phyloP scores from a whole-genome alignment of 2,329 filamentous ascomycete species.

The Pyrenophora graminea region DNA sequence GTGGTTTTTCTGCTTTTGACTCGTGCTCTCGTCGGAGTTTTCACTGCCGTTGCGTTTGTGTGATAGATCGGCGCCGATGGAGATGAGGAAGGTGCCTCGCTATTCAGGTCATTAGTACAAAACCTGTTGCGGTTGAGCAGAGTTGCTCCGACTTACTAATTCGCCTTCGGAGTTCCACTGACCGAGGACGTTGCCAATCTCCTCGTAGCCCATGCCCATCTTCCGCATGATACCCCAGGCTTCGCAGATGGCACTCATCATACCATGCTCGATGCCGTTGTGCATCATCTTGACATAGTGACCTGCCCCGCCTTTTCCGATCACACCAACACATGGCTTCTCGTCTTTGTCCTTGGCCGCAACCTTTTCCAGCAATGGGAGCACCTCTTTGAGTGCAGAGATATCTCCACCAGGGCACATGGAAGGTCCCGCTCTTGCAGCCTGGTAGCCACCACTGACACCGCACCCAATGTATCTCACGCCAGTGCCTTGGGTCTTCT shows the following conservation, averaged over 20 bases:
- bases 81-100: slow-evolving; percentile 64
- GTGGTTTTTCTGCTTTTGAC: slow-evolving; percentile 5
- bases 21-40: slow-evolving; percentile 19
- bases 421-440: slow-evolving; percentile 67
- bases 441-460: slow-evolving; percentile 71
- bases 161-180: slow-evolving; percentile 65
- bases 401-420: slow-evolving; percentile 68
- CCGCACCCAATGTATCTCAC: slow-evolving; percentile 71
- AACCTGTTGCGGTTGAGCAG: background rate
- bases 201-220: slow-evolving; percentile 62
- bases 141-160: slow-evolving; percentile 46
- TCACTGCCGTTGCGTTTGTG: slow-evolving; percentile 50
- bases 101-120: slow-evolving; percentile 17
- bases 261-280: slow-evolving; percentile 74
- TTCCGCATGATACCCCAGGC: slow-evolving; percentile 66
- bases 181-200: slow-evolving; percentile 63
- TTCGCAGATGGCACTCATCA: slow-evolving; percentile 68
- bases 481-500: slow-evolving; percentile 59
- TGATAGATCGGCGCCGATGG: slow-evolving; percentile 66
- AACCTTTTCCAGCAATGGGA: slow-evolving; percentile 65
- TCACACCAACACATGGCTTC: slow-evolving; percentile 62
- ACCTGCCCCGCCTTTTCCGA: slow-evolving; percentile 66
- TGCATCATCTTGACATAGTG: slow-evolving; percentile 79
- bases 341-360: slow-evolving; percentile 66
- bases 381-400: slow-evolving; percentile 60